Evolutionary conservation across 1,284 basidiomycete genomes (phyloP).

Genomic region (Cutaneotrichosporon cutaneum): DNA sequence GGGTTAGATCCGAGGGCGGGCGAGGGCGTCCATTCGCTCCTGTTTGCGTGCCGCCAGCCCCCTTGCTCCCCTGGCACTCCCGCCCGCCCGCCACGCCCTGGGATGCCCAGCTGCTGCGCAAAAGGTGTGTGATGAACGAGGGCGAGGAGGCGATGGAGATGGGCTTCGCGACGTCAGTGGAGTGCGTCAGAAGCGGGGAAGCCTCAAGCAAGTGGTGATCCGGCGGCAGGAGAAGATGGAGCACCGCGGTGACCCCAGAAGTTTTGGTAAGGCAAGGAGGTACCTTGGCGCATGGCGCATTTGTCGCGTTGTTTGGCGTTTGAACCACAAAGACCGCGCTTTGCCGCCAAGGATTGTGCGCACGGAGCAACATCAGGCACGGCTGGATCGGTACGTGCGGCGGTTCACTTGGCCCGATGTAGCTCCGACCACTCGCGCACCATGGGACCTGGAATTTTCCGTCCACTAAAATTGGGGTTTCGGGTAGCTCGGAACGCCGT

Average conservation of each 20-base stretch:
- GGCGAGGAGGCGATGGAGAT: not conserved
- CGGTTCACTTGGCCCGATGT: constrained; percentile 4
- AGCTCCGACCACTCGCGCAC: constrained; percentile 2
- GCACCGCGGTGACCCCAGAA: not conserved
- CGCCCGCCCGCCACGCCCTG: not conserved
- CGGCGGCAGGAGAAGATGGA: not conserved
- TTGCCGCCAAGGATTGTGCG: not conserved
- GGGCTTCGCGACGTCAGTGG: not conserved
- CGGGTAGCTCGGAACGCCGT: not conserved
- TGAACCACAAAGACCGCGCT: not conserved
- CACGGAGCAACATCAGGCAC: not conserved
- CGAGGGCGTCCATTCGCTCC: not conserved
- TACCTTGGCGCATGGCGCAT: no score
- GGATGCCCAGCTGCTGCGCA: not conserved
- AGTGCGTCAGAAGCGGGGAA: not conserved
- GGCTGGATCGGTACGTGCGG: not conserved
- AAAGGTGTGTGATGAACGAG: not conserved
- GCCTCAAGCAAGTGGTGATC: not conserved
- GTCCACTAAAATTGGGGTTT: not conserved
- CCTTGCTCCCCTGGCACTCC: not conserved
- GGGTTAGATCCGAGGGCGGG: not conserved
- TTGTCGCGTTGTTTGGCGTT: not conserved
- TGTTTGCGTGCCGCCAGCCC: no score
- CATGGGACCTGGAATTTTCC: not conserved
- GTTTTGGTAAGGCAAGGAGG: no score